Base-by-base conservation (phyloP, 2,329 filamentous ascomycete species). In the Coniochaeta sp. region DNA sequence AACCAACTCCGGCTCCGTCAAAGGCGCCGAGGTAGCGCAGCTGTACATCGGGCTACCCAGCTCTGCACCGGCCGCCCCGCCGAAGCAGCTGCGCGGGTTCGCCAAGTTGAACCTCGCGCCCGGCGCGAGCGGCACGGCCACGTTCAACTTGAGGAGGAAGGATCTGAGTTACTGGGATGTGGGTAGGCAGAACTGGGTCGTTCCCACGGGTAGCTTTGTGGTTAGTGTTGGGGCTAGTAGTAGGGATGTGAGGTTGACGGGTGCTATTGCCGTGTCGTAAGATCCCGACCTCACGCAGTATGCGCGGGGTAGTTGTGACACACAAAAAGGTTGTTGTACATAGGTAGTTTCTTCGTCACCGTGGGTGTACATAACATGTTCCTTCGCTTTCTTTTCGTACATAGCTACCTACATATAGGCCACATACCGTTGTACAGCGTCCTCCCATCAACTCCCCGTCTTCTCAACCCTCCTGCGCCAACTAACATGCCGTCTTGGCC, bases 91-190 rank as follows among this genome's bases (percentile, higher is more conserved):
- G 5, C 72, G 84, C 16, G 82, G 83, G 5, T 87, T 86, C 58
- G 74, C 75, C 53, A 86, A 86, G 66, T 68, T 83, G 6, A 62
- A 63, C 14, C 61, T 87, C 16, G 67, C 66, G 4, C 62, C 73
- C 0, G 77, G 75, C 1, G 72, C 75, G 51, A 73, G 65, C 3
- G 65, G 70, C 31, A 75, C 66, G 1, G 73, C 81, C 3, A 70
- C 64, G 0, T 78, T 87, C 57, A 66, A 71, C 13, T 61, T 88
- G 28, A 76, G 73, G 31, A 71, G 80, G 35, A 75, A 80, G 49
- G 85, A 87, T 62, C 55, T 88, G 33, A 84, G 81, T 58, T 77
- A 83, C 52, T 87, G 84, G 84, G 79, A 86, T 62, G 67, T 74
- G 0, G 65, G 67, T 0, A 58, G 63, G 33, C 81, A 87, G 67